Evolutionary conservation across 257 asterid genomes (phyloP), one percentile per base, ranked within the genome.

Genomic region (Leptodermis oblonga): DNA sequence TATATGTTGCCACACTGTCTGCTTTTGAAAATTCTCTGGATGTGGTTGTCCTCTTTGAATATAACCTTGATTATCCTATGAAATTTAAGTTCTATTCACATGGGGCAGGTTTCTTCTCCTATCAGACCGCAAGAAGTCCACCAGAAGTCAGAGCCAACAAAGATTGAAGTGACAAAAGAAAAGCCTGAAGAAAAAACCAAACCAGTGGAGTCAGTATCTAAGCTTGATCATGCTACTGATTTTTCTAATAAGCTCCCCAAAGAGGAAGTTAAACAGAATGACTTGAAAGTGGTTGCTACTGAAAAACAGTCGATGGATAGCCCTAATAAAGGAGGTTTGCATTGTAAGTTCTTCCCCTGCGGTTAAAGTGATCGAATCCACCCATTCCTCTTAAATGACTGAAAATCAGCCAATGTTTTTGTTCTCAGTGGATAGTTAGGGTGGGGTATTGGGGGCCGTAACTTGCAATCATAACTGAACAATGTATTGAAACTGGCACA

Each of bases 291-390:
- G n/a, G 13, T 68, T 61, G 28, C 60, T 61, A 31, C 54, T 54
- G n/a, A 59, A 31, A 48, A 53, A 48, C 71, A 68, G 41, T 7
- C 62, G 0, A 9, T 43, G 26, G 67, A 62, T 14, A 36, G 33
- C 31, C 33, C 49, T 1, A 30, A 62, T 62, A 25, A 20, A 28
- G 76, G 58, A 71, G 68, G 41, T 36, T 34, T 61, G 39, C 72
- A 62, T 28, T 4, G 85, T 77, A 76, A 58, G 79, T 69, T 58
- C 73, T 23, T 30, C 69, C 61, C 5, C 58, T 43, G 66, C 26
- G n/a, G 15, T 41, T 66, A 39, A 48, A 11, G 28, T 46, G 28
- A 5, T n/a, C n/a, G n/a, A n/a, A n/a, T n/a, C n/a, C n/a, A n/a
- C n/a, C n/a, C n/a, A n/a, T n/a, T n/a, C n/a, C n/a, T n/a, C n/a